A percentile compares a stretch with the other conserved stretches of the same genome.
Evolutionary conservation across 225 moss, liverwort and hornwort species (phyloP).

Genomic region (Pleurozium schreberi): DNA sequence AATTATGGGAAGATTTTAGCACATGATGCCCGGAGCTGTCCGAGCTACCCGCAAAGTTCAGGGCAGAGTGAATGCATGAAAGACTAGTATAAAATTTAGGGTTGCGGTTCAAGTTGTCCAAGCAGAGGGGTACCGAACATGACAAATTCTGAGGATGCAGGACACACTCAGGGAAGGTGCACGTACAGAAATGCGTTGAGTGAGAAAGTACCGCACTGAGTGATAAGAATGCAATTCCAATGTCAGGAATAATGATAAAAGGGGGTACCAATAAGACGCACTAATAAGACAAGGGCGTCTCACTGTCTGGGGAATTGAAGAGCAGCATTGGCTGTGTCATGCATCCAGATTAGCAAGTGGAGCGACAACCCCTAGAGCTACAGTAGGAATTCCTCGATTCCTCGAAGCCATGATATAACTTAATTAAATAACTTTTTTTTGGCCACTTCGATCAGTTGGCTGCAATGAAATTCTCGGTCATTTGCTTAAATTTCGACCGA

Average conservation of each 20-base stretch:
- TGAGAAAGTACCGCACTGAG: not conserved
- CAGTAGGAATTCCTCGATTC: not conserved
- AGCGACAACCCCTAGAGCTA: not conserved
- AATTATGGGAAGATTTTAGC: no score
- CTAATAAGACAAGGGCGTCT: not conserved
- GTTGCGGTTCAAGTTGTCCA: not conserved
- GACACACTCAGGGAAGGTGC: not conserved
- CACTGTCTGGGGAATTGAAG: no score
- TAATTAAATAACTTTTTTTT: no score
- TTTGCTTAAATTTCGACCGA: not conserved
- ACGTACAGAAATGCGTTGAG: not conserved
- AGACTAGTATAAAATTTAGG: no score
- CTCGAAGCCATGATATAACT: not conserved
- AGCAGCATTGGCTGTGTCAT: not conserved
- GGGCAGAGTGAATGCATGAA: no score
- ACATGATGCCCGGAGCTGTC: no score
- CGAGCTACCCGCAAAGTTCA: no score
- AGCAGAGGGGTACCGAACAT: not conserved
- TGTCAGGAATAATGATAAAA: not conserved
- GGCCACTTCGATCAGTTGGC: not conserved
- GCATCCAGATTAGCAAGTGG: not conserved
- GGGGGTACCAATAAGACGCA: not conserved
- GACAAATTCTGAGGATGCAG: not conserved
- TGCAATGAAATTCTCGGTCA: not conserved
- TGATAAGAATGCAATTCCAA: not conserved